These are phyloP conservation scores for Teratosphaeria epicoccoides DNA, from an alignment of 2,329 filamentous ascomycete genomes.

Conservation along the genomic window DNA sequence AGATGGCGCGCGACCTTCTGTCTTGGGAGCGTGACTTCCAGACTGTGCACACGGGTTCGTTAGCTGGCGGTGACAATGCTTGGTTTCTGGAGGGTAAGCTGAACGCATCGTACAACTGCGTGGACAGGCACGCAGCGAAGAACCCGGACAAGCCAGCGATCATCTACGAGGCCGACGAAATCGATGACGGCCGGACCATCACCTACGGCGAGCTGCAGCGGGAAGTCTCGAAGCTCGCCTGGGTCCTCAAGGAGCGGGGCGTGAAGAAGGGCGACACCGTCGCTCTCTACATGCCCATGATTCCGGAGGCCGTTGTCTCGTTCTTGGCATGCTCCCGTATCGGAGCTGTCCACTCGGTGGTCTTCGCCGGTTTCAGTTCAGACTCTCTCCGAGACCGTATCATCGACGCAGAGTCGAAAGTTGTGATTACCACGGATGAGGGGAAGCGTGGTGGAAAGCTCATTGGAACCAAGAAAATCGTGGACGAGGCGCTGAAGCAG, in stretches of 20 bases:
- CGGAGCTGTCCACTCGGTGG: constrained; percentile 90
- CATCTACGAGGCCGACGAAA: constrained; percentile 97
- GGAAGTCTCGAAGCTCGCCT: constrained; percentile 78
- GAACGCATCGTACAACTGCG: constrained; percentile 95
- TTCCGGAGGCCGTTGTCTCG: constrained; percentile 85
- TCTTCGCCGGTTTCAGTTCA: constrained; percentile 95
- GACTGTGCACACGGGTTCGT: constrained; percentile 69
- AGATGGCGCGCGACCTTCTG: constrained; percentile 75
- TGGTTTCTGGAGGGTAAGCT: constrained; percentile 93
- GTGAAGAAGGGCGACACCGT: constrained; percentile 96
- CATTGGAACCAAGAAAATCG: constrained; percentile 97
- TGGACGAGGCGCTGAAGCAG: constrained; percentile 93
- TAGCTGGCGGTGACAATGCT: constrained; percentile 70
- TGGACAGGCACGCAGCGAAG: constrained; percentile 93
- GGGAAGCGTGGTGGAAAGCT: constrained; percentile 95
- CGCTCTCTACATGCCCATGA: constrained; percentile 96
- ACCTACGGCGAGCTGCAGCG: constrained; percentile 89
- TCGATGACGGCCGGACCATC: constrained; percentile 73
- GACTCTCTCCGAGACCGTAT: constrained; percentile 94
- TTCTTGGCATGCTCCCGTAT: constrained; percentile 87
- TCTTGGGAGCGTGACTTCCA: constrained; percentile 87
- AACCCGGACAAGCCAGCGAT: constrained; percentile 89
- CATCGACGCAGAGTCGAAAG: constrained; percentile 77
- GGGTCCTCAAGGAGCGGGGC: constrained; percentile 86
- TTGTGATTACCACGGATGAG: constrained; percentile 95